These are phyloP conservation scores for Babesia divergens DNA, from an alignment of 169 alveolate species.

Conservation along the genomic window DNA sequence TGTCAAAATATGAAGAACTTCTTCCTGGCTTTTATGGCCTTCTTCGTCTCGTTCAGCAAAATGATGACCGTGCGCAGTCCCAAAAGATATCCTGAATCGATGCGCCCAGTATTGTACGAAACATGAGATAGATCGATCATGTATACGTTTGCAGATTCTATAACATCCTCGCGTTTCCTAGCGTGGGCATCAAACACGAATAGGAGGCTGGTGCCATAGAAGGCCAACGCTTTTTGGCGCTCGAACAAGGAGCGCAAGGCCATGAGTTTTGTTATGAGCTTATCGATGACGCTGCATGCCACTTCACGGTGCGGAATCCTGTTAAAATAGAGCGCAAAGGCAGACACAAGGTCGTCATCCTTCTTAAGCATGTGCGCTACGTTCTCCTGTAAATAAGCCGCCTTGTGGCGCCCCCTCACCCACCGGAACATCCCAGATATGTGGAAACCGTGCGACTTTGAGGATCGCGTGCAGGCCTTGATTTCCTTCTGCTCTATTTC, in stretches of 20 bases:
- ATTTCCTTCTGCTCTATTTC: slow-evolving; percentile 53
- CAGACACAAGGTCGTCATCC: slow-evolving; percentile 40
- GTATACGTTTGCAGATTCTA: slow-evolving; percentile 39
- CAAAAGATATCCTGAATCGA: slow-evolving; percentile 65
- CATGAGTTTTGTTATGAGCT: slow-evolving; percentile 44
- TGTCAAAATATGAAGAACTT: too few species aligned
- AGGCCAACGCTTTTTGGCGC: slow-evolving; percentile 62
- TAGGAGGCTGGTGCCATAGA: slow-evolving; percentile 69
- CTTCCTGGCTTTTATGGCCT: neutral
- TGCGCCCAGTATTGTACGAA: slow-evolving; percentile 43
- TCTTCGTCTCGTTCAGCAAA: slow-evolving; percentile 5
- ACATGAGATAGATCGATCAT: slow-evolving; percentile 75
- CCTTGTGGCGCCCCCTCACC: slow-evolving; percentile 38
- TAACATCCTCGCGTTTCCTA: slow-evolving; percentile 11
- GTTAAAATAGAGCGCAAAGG: slow-evolving; percentile 58
- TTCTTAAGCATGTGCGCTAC: slow-evolving; percentile 54
- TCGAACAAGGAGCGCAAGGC: slow-evolving; percentile 55
- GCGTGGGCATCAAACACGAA: slow-evolving; percentile 69
- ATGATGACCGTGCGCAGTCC: slow-evolving; percentile 45
- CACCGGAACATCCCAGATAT: slow-evolving; percentile 70
- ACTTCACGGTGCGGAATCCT: slow-evolving; percentile 43
- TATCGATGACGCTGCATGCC: slow-evolving; percentile 28
- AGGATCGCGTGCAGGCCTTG: slow-evolving; percentile 63
- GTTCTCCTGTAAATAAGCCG: slow-evolving; percentile 57
- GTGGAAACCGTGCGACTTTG: slow-evolving; percentile 70